These are phyloP conservation scores for Tuber melanosporum DNA, from an alignment of 495 filamentous ascomycete species.

Conservation along the genomic window DNA sequence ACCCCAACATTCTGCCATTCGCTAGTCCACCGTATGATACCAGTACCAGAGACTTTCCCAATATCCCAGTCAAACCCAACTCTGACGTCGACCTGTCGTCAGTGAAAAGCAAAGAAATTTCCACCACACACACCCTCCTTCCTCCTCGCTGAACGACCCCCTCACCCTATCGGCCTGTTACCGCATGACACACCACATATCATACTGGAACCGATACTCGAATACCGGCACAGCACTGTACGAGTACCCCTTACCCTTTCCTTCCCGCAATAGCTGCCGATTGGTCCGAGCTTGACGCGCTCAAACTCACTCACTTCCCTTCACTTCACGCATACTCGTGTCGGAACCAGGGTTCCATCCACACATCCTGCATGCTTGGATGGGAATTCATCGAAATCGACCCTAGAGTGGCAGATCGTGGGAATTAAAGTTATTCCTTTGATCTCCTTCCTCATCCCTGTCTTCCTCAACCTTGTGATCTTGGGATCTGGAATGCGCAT, in stretches of 20 bases:
- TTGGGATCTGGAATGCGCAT: neutral
- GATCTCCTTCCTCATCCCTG: neutral
- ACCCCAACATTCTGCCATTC: neutral
- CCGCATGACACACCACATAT: neutral
- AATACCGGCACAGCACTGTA: neutral
- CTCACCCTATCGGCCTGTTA: neutral
- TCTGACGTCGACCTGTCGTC: neutral
- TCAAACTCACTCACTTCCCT: neutral
- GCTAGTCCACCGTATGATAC: neutral
- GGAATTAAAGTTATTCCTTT: constrained; percentile 5
- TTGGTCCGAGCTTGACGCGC: neutral
- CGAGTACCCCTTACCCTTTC: neutral
- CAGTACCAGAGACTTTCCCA: neutral
- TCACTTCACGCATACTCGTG: neutral
- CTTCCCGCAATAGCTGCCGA: neutral
- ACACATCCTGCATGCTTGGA: constrained; percentile 2
- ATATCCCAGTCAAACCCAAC: neutral
- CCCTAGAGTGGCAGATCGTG: neutral
- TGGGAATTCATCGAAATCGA: neutral
- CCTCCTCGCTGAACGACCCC: neutral
- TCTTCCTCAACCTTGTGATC: neutral
- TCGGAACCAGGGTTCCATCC: neutral
- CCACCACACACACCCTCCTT: neutral
- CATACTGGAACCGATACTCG: too few species aligned
- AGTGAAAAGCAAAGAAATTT: neutral